Conservation (phyloP, 75 land plant genomes). For the Selaginella tamariscina region DNA sequence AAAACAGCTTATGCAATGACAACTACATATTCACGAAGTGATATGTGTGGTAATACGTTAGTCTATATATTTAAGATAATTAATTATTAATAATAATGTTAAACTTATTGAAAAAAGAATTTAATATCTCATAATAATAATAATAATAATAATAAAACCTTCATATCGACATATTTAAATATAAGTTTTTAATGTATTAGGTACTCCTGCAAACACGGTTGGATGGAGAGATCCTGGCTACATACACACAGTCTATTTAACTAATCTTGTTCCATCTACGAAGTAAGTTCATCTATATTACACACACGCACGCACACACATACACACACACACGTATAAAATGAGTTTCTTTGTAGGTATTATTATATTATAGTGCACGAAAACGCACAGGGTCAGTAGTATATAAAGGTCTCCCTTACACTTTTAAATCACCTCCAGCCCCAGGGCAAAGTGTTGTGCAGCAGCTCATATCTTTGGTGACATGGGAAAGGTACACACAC, state of each 20-base stretch:
- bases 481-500: slow-evolving; percentile 75
- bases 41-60: slow-evolving; percentile 91
- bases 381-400: no score
- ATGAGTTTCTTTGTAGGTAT: neutral
- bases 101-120: no score
- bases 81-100: slow-evolving; percentile 1
- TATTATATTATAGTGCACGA: slow-evolving; percentile 14
- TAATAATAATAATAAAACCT: no score
- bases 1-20: slow-evolving; percentile 29
- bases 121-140: no score
- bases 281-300: slow-evolving; percentile 33
- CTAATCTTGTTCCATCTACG: slow-evolving; percentile 67
- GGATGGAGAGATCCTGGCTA: slow-evolving; percentile 99
- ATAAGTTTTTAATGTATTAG: slow-evolving; percentile 27
- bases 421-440: slow-evolving; percentile 68
- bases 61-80: neutral
- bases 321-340: neutral
- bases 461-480: slow-evolving; percentile 79
- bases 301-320: no score
- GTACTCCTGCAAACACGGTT: slow-evolving; percentile 84
- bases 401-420: no score
- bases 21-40: slow-evolving; percentile 21
- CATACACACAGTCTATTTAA: slow-evolving; percentile 74
- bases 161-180: no score
- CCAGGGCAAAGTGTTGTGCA: slow-evolving; percentile 87